Percentiles rank a stretch among this genome's conserved stretches.
Evolutionary conservation across 1,139 yeast genomes (phyloP).

Genomic region (Debaryomyces fabryi): DNA sequence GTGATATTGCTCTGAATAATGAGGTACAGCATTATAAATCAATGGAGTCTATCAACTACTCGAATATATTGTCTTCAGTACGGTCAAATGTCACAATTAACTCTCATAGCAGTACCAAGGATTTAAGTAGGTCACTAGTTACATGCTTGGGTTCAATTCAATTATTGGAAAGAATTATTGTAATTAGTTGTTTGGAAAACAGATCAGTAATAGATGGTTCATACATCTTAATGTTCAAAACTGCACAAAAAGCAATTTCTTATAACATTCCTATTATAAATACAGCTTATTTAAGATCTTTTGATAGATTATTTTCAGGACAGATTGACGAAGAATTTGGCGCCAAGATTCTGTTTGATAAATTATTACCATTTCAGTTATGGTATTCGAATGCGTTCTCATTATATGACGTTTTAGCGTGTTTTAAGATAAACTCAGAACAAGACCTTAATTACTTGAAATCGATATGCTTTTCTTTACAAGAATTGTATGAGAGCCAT

Average conservation of each 20-base stretch:
- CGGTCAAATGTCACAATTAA: conserved; percentile 10
- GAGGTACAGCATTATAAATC: conserved; percentile 25
- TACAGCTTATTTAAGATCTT: conserved; percentile 33
- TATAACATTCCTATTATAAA: conserved; percentile 36
- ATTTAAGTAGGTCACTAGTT: conserved; percentile 22
- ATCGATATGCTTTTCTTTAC: conserved; percentile 42
- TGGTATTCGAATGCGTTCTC: conserved; percentile 53
- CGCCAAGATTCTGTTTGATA: conserved; percentile 20
- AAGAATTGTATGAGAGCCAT: conserved; percentile 34
- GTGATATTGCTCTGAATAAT: conserved; percentile 29
- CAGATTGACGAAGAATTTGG: conserved; percentile 20
- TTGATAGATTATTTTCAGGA: conserved; percentile 38
- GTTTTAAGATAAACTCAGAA: conserved; percentile 26
- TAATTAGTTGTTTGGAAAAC: conserved; percentile 19
- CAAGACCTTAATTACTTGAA: conserved; percentile 39
- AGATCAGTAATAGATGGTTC: conserved; percentile 22
- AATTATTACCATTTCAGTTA: conserved; percentile 44
- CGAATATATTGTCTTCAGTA: conserved; percentile 13
- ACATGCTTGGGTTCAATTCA: conserved; percentile 56
- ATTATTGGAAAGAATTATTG: conserved; percentile 25
- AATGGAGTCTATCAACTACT: conserved; percentile 12
- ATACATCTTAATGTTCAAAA: conserved; percentile 27
- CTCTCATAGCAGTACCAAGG: conserved; percentile 12
- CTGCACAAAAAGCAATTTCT: conserved; percentile 24
- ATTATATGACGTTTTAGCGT: conserved; percentile 37